These are phyloP conservation scores for Akebia trifoliata DNA, from an alignment of 164 flowering plant genomes.

Conservation along the genomic window DNA sequence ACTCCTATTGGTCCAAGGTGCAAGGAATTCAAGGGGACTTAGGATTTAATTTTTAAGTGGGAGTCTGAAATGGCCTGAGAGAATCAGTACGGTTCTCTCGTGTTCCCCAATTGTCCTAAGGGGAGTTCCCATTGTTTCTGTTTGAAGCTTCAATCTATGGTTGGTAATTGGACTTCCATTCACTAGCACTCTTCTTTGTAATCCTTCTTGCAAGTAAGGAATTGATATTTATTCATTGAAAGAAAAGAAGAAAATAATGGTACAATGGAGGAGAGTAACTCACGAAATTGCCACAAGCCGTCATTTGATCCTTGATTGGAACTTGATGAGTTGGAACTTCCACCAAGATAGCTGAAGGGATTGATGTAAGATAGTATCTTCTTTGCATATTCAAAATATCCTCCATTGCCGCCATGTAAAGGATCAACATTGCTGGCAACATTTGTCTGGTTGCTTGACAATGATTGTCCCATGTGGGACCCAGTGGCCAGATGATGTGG, in stretches of 20 bases:
- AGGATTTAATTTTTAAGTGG: no score
- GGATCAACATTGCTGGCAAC: constrained; percentile 18
- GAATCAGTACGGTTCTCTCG: no score
- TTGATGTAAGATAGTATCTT: constrained; percentile 57
- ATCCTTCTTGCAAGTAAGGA: no score
- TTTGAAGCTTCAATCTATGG: no score
- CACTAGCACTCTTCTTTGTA: no score
- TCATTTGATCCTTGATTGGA: constrained; percentile 31
- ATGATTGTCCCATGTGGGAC: constrained; percentile 21
- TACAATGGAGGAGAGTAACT: constrained; percentile 19
- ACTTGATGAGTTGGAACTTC: constrained; percentile 36
- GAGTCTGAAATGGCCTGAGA: no score
- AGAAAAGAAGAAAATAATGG: neutral
- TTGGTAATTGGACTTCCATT: no score
- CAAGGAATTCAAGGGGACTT: no score
- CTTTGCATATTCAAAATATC: constrained; percentile 47
- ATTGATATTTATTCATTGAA: no score
- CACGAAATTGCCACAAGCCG: constrained; percentile 51
- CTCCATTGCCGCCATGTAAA: constrained; percentile 31
- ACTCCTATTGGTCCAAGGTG: no score
- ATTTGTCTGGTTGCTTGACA: constrained; percentile 15
- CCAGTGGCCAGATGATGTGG: constrained; percentile 30
- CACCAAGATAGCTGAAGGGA: constrained; percentile 65
- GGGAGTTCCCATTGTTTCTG: no score
- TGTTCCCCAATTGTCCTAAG: no score